Evolutionary conservation across 2,329 filamentous ascomycete species (phyloP).

Genomic region (Talaromyces sp.): DNA sequence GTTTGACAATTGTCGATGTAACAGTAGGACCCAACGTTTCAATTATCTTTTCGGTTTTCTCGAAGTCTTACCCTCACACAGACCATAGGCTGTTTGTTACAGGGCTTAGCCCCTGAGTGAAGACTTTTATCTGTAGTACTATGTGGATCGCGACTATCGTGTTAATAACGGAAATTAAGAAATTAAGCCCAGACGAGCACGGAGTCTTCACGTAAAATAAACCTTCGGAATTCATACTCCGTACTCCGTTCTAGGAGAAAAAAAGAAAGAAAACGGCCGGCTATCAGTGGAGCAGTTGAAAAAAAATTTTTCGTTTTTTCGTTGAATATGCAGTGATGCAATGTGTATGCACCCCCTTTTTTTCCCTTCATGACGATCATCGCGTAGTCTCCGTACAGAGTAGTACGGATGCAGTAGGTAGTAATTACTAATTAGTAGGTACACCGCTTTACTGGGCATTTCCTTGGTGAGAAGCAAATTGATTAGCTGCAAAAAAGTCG

Average conservation of each 20-base stretch:
- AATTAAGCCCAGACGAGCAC: too few relatives aligned
- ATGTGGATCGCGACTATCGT: not conserved
- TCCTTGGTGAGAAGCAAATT: not conserved
- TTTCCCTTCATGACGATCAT: not conserved
- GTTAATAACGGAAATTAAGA: not conserved
- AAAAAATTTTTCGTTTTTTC: not conserved
- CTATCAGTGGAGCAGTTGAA: not conserved
- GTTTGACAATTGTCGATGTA: not conserved
- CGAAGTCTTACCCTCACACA: not conserved
- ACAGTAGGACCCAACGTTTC: not conserved
- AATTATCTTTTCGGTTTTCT: not conserved
- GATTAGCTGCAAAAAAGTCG: not conserved
- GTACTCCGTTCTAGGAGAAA: not conserved
- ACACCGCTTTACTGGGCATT: not conserved
- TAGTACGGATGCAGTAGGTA: too few relatives aligned
- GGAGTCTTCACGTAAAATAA: too few relatives aligned
- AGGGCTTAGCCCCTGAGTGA: not conserved
- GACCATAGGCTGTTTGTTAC: not conserved
- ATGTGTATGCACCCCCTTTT: not conserved
- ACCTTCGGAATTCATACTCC: too few relatives aligned
- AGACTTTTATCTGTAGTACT: not conserved
- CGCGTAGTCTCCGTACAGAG: not conserved
- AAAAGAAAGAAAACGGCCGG: not conserved
- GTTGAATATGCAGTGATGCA: not conserved
- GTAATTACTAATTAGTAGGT: not conserved